Evolutionary conservation across 2,329 filamentous ascomycete species (phyloP).

Genomic region (Colletotrichum sp.): DNA sequence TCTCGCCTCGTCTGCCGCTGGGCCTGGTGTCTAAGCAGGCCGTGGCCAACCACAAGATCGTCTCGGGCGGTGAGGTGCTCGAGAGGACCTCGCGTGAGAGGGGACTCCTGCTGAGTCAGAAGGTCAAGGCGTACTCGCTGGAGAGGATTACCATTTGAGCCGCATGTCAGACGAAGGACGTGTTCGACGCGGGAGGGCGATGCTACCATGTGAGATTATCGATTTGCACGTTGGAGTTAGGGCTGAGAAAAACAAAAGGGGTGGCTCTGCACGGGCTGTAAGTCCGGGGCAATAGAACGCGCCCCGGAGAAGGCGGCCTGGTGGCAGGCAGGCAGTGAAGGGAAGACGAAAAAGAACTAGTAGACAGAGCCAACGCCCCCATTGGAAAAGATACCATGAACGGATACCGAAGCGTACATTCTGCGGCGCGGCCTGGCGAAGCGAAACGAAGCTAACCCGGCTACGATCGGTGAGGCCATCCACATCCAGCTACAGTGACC

Average conservation of each 20-base stretch:
- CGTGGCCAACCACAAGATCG: conserved; percentile 62
- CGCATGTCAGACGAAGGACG: conserved; percentile 8
- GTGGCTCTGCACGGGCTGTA: neutral
- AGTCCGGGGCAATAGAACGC: neutral
- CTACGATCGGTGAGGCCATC: neutral
- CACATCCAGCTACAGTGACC: neutral
- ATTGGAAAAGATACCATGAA: conserved; percentile 17
- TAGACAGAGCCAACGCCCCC: neutral
- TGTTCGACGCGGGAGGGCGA: neutral
- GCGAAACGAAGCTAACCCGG: neutral
- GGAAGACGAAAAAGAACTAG: neutral
- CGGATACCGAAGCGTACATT: conserved; percentile 16
- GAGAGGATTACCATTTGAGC: conserved; percentile 74
- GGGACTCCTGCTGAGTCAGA: conserved; percentile 78
- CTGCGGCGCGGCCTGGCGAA: neutral
- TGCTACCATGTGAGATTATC: conserved; percentile 6
- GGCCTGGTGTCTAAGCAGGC: conserved; percentile 68
- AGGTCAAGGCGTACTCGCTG: conserved; percentile 81
- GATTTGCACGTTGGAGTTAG: neutral
- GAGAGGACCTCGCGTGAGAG: conserved; percentile 74
- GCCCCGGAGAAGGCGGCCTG: neutral
- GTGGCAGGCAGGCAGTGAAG: neutral
- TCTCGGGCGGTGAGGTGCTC: conserved; percentile 72
- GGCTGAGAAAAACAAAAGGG: conserved; percentile 3
- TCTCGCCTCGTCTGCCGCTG: conserved; percentile 67